Base-by-base conservation (phyloP, 1,284 basidiomycete genomes). In the Ceratobasidium sp. region DNA sequence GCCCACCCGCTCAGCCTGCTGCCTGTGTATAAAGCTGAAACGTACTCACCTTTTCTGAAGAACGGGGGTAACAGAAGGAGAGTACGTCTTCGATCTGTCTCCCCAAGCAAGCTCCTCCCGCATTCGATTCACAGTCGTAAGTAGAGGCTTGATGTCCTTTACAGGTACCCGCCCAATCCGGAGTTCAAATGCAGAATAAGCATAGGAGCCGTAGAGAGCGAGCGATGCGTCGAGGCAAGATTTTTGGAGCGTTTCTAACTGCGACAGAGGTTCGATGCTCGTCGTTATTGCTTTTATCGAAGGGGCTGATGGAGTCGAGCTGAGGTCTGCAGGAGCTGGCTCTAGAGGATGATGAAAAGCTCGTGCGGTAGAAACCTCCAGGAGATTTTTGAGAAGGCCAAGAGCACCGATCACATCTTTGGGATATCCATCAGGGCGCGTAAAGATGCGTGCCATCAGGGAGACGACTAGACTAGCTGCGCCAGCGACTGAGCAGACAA, bases 31-130 rank as follows among this genome's bases (percentile, higher is more conserved):
- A 13, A n/a, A 22, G 19, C 7, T 27, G 19, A 34, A n/a, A 37
- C 8, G 5, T 13, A 22, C 46, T 14, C 16, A 65, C 48, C 48
- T 22, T 51, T 65, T 65, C 11, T 31, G 41, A 1, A 65, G 7
- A 6, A n/a, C 13, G 5, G 63, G 29, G 19, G 13, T 37, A 31
- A 37, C 37, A 1, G 46, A 29, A 24, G 63, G 16, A 13, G 24
- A 9, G 24, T 48, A 34, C 24, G 16, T 34, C 63, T 51, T 65
- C 4, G 81, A 78, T 79, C 84, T 31, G 2, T 63, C 82, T 41
- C 85, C 85, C 84, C 85, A 85, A 1, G 84, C 83, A 8, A 87
- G 78, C 74, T 86, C 85, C 37, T 85, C 82, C 16, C 86, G 82
- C 9, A 86, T 76, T 75, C 86, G 85, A 78, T 86, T 83, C 6